Evolutionary conservation across 441 rosid genomes (phyloP), one percentile per base, ranked within the genome.

Genomic region (Gossypium schwendimanii): DNA sequence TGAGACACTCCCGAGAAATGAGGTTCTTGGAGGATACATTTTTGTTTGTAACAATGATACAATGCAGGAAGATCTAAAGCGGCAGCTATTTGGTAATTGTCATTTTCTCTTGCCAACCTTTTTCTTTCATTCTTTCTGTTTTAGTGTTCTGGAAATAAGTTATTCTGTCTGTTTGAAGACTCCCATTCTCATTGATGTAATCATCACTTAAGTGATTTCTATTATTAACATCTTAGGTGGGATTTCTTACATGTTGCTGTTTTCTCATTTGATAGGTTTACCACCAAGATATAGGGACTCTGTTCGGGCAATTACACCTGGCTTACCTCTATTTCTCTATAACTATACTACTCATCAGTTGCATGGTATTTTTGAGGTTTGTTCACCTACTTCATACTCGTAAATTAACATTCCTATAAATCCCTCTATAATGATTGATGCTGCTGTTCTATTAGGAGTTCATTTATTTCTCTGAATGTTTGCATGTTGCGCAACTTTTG

Each of bases 281-380:
- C 99, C 99, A 28, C 99, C 99, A 64, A 88, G 99, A 81, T 94
- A 92, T 71, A 85, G 98, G 80, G 98, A 92, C 84, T 94, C 99
- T 70, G 99, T 94, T 45, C 87, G 98, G 36, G 98, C 99, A 15
- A 92, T 94, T 69, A 91, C 98, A 15, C 99, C 98, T 33, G 99
- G 99, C 72, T 82, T 94, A 44, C 99, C 99, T 33, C 80, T 94
- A 73, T 94, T 94, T 83, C 99, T 94, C 53, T 94, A 94, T 78
- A 94, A 94, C 72, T 94, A 94, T 82, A 92, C 99, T 9, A 94
- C 99, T 82, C 99, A 92, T 83, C 99, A 91, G 85, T 78, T 94
- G 76, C 99, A 94, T 81, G 99, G 97, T 47, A 94, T 92, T 81
- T 94, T 91, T 75, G 98, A 94, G 99, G 99, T 94, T 79, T 71